phyloP scores from a whole-genome alignment of 495 filamentous ascomycete genomes.

The Talaromyces adpressus region DNA sequence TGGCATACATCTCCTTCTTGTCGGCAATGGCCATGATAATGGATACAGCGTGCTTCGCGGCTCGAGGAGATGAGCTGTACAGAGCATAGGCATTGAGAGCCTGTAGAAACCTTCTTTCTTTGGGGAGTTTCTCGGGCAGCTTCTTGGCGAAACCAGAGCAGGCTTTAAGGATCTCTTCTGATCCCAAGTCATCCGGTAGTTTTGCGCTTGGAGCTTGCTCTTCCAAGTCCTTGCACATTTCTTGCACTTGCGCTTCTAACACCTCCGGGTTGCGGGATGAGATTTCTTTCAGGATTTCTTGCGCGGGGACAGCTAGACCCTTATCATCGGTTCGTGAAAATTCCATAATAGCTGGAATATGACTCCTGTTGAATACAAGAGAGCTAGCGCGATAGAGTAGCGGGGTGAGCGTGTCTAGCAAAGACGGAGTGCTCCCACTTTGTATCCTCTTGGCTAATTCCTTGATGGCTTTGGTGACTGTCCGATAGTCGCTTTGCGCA shows the following conservation, averaged over 20 bases:
- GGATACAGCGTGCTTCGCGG: slow-evolving; percentile 88
- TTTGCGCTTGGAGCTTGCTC: slow-evolving; percentile 66
- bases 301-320: slow-evolving; percentile 67
- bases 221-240: slow-evolving; percentile 80
- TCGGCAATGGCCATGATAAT: slow-evolving; percentile 78
- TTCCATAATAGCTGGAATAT: slow-evolving; percentile 83
- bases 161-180: slow-evolving; percentile 86
- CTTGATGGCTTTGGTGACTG: slow-evolving; percentile 79
- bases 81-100: slow-evolving; percentile 74
- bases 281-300: slow-evolving; percentile 89
- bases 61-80: slow-evolving; percentile 71
- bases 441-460: slow-evolving; percentile 81
- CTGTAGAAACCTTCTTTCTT: slow-evolving; percentile 76
- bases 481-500: slow-evolving; percentile 86
- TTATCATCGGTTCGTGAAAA: slow-evolving; percentile 76
- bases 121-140: slow-evolving; percentile 77
- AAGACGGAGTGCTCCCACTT: slow-evolving; percentile 45
- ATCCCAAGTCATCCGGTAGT: slow-evolving; percentile 56
- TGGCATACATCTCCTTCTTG: slow-evolving; percentile 78
- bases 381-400: slow-evolving; percentile 77
- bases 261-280: slow-evolving; percentile 81
- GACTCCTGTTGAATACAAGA: slow-evolving; percentile 87
- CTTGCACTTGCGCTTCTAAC: slow-evolving; percentile 84
- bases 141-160: slow-evolving; percentile 82
- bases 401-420: slow-evolving; percentile 75